Percentiles rank a stretch among this genome's conserved stretches.
phyloP scores from a whole-genome alignment of 139 green algal species.

The Chlamydomonas asymmetrica region DNA sequence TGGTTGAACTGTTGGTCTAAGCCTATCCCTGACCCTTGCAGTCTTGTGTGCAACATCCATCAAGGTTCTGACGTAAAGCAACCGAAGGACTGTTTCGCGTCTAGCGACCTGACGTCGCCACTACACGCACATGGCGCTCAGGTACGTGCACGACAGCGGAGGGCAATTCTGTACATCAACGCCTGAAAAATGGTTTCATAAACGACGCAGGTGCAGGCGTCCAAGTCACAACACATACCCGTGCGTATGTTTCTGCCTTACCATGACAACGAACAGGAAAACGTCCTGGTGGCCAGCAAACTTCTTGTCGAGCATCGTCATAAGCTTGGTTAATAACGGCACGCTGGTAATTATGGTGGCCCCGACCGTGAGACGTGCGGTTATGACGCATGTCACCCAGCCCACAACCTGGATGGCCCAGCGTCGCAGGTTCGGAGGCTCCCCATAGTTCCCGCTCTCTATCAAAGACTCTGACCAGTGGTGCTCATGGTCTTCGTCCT shows the following conservation, averaged over 20 bases:
- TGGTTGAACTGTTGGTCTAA: background rate
- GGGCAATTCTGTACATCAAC: no score
- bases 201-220: no score
- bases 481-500: background rate
- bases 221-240: no score
- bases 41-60: background rate
- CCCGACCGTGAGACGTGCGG: constrained; percentile 38
- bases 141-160: no score
- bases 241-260: background rate
- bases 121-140: background rate
- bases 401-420: constrained; percentile 34
- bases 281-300: constrained; percentile 23
- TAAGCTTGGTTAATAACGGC: constrained; percentile 2
- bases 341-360: constrained; percentile 16
- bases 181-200: no score
- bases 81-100: background rate
- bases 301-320: constrained; percentile 15
- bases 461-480: constrained; percentile 28
- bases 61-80: no score
- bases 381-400: constrained; percentile 42
- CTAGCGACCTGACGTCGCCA: constrained; percentile 1
- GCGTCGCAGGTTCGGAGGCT: constrained; percentile 16
- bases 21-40: background rate
- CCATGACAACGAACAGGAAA: constrained; percentile 43
- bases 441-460: constrained; percentile 31